Conservation (phyloP, 106 monocot genomes). For the Xerophyta viscosa region DNA sequence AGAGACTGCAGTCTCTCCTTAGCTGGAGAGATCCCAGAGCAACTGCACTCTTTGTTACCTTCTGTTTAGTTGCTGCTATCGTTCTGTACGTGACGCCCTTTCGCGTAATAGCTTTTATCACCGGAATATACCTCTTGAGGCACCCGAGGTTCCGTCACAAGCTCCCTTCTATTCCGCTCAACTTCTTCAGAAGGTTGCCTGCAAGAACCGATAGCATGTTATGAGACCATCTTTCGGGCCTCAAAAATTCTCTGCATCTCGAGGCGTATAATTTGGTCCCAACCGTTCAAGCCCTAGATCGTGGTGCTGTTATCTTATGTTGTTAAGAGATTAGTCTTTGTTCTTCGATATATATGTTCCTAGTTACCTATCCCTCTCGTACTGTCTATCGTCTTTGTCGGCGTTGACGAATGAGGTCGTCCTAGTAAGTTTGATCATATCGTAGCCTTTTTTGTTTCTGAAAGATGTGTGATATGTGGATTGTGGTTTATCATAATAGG, state of each 20-base stretch:
- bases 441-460: no score
- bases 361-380: no score
- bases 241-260: neutral
- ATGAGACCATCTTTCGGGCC: neutral
- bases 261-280: neutral
- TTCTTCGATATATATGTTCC: no score
- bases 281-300: neutral
- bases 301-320: no score
- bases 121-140: conserved; percentile 16
- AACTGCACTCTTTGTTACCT: conserved; percentile 7
- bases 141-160: conserved; percentile 35
- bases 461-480: no score
- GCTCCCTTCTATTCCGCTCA: conserved; percentile 32
- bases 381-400: no score
- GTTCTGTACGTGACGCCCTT: conserved; percentile 20
- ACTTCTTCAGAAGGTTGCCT: conserved; percentile 41
- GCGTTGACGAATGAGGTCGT: no score
- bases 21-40: conserved; percentile 26
- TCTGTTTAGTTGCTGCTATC: conserved; percentile 15
- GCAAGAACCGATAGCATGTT: conserved; percentile 37
- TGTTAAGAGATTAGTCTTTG: no score
- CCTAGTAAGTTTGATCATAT: no score
- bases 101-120: conserved; percentile 14
- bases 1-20: conserved; percentile 18
- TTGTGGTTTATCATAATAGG: no score